Percentiles rank a stretch among this genome's conserved stretches.
Evolutionary conservation across 805 yeast genomes (phyloP).

Genomic region (Sporopachydermia quercuum): DNA sequence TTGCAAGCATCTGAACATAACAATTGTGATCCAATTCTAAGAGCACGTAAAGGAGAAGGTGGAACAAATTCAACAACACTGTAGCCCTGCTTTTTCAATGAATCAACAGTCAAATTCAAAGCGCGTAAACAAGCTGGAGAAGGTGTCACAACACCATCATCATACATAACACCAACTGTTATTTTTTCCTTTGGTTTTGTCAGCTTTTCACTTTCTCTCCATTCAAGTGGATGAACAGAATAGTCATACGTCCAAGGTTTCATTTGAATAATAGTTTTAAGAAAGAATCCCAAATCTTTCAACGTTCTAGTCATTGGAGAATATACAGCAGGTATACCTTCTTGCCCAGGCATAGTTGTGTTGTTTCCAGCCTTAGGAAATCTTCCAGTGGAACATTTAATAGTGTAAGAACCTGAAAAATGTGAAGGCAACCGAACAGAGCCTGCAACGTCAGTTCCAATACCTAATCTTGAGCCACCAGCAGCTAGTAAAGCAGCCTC

Average conservation of each 20-base stretch:
- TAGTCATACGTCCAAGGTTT: conserved; percentile 46
- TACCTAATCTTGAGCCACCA: conserved; percentile 35
- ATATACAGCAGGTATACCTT: conserved; percentile 28
- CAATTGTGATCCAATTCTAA: conserved; percentile 35
- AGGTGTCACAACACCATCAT: conserved; percentile 35
- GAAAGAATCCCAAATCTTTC: conserved; percentile 33
- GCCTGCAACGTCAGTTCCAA: conserved; percentile 45
- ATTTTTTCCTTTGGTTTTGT: conserved; percentile 20
- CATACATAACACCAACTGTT: conserved; percentile 32
- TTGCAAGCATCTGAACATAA: conserved; percentile 21
- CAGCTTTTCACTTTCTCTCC: conserved; percentile 27
- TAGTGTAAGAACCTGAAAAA: conserved; percentile 33
- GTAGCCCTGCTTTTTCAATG: conserved; percentile 29
- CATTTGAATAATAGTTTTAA: conserved; percentile 29
- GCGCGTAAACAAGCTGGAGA: conserved; percentile 32
- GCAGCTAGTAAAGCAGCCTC: conserved; percentile 32
- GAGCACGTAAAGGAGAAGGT: conserved; percentile 41
- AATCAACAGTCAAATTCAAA: conserved; percentile 22
- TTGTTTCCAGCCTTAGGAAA: conserved; percentile 28
- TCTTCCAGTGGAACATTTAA: conserved; percentile 35
- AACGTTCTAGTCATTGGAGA: conserved; percentile 34
- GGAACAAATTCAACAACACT: conserved; percentile 28
- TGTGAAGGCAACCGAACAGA: conserved; percentile 42
- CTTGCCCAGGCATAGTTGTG: conserved; percentile 30
- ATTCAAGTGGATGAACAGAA: conserved; percentile 31